These are phyloP conservation scores for Spathaspora gorwiae DNA, from an alignment of 805 yeast genomes.

Conservation along the genomic window DNA sequence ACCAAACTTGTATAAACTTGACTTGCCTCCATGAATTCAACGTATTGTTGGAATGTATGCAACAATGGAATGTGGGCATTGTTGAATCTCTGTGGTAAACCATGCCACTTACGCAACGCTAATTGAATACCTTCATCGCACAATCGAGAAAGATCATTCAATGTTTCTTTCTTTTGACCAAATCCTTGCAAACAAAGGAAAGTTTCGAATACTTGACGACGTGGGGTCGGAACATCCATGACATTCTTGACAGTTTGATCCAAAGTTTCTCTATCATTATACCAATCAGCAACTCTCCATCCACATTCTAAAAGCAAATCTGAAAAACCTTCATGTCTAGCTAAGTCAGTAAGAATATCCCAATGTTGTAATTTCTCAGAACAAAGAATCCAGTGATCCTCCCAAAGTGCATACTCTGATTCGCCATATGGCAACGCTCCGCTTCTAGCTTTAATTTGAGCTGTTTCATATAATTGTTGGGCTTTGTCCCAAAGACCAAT, in stretches of 20 bases:
- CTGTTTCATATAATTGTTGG: constrained; percentile 87
- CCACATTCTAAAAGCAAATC: constrained; percentile 96
- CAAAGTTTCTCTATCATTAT: constrained; percentile 86
- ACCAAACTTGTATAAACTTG: constrained; percentile 86
- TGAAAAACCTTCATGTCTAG: constrained; percentile 96
- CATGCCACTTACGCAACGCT: constrained; percentile 88
- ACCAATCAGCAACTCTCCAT: constrained; percentile 99
- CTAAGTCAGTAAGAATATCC: constrained; percentile 94
- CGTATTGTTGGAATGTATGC: constrained; percentile 95
- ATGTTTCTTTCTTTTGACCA: constrained; percentile 83
- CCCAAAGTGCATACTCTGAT: constrained; percentile 94
- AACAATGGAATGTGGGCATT: constrained; percentile 84
- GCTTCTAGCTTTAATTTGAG: constrained; percentile 93
- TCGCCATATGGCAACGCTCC: constrained; percentile 95
- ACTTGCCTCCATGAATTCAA: constrained; percentile 95
- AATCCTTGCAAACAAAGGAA: constrained; percentile 89
- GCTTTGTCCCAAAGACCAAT: constrained; percentile 94
- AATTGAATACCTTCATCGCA: constrained; percentile 97
- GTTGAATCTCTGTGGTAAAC: constrained; percentile 71
- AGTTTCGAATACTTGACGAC: constrained; percentile 93
- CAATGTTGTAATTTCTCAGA: constrained; percentile 97
- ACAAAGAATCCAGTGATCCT: constrained; percentile 96
- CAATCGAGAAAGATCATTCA: constrained; percentile 76
- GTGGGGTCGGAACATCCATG: constrained; percentile 98
- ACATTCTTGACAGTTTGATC: constrained; percentile 93